These are phyloP conservation scores for Leccinum subgranulosum DNA, from an alignment of 768 basidiomycete genomes.

Conservation along the genomic window DNA sequence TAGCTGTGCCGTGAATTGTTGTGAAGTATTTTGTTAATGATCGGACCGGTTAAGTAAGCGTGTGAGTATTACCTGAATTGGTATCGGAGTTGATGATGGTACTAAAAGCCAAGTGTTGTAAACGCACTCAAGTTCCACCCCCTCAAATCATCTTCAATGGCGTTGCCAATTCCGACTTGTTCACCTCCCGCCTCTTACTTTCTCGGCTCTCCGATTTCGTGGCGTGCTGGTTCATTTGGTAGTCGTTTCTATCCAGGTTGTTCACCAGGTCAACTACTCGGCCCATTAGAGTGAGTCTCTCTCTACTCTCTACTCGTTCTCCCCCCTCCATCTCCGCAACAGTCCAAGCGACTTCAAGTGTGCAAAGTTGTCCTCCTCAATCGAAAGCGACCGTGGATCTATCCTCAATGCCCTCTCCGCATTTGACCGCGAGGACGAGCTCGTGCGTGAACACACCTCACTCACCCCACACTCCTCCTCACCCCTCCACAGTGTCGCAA, in stretches of 20 bases:
- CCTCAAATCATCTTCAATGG: slow-evolving; percentile 16
- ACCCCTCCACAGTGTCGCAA: slow-evolving; percentile 60
- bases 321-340: neutral
- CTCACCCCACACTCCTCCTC: neutral
- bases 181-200: slow-evolving; percentile 39
- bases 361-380: slow-evolving; percentile 47
- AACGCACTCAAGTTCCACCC: slow-evolving; percentile 1
- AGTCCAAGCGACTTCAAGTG: slow-evolving; percentile 48
- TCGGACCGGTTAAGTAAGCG: slow-evolving; percentile 28
- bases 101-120: slow-evolving; percentile 15
- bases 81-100: slow-evolving; percentile 1
- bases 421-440: slow-evolving; percentile 69
- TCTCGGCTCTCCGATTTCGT: slow-evolving; percentile 71
- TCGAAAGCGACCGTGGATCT: slow-evolving; percentile 56
- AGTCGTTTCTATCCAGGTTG: slow-evolving; percentile 61
- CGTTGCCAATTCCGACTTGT: neutral
- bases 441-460: slow-evolving; percentile 43
- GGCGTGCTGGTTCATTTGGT: slow-evolving; percentile 64
- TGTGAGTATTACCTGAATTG: slow-evolving; percentile 17
- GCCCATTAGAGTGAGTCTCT: slow-evolving; percentile 60
- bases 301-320: neutral
- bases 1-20: slow-evolving; percentile 15
- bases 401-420: slow-evolving; percentile 66
- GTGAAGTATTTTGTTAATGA: slow-evolving; percentile 18
- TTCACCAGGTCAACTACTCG: slow-evolving; percentile 58